Base-by-base conservation (phyloP, 1,284 basidiomycete genomes). In the Tilletiopsis washingtonensis region DNA sequence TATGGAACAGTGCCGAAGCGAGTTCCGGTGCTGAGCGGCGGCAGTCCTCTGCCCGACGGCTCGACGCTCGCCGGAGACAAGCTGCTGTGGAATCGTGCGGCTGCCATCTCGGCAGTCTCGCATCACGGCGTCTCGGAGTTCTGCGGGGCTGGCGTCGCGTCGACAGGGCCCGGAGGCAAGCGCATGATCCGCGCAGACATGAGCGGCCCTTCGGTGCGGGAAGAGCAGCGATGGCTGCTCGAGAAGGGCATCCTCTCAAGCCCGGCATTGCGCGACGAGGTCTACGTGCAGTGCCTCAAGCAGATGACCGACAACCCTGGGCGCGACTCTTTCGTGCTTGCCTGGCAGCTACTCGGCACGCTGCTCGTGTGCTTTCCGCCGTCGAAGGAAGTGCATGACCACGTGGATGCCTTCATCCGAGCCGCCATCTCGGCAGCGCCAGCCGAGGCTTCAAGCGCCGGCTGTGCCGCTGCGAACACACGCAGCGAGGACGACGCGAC, bases 331-430 rank as follows among this genome's bases (percentile, higher is more conserved):
- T 73, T 82, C 27, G 88, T 91, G 75, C 84, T 84, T 61, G 90
- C 89, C 24, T 93, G 89, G 85, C 90, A 93, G 69, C 76, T 93
- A 40, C 76, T 93, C 29, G 91, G 88, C 68, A 88, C 91, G 0
- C 76, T 91, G 24, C 78, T 91, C 15, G 81, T 86, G 47, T 85
- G 87, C 1, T 93, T 93, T 71, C 85, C 87, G 3, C 90, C 90
- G 0, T 90, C 87, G 17, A 88, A 88, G 74, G 84, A 88, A 69
- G 89, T 93, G 61, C 86, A 89, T 70, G 78, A 82, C 0, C 87
- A 87, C 69, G 78, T 93, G 3, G 81, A 79, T 27, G 78, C 80
- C 11, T 93, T 90, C 75, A 81, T 91, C 41, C 80, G 20, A 42
- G 21, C 7, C 9, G 7, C 11, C 15, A 11, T 14, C 21, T 42